phyloP scores from a whole-genome alignment of 139 green algal genomes.

The Desmodesmus armatus region DNA sequence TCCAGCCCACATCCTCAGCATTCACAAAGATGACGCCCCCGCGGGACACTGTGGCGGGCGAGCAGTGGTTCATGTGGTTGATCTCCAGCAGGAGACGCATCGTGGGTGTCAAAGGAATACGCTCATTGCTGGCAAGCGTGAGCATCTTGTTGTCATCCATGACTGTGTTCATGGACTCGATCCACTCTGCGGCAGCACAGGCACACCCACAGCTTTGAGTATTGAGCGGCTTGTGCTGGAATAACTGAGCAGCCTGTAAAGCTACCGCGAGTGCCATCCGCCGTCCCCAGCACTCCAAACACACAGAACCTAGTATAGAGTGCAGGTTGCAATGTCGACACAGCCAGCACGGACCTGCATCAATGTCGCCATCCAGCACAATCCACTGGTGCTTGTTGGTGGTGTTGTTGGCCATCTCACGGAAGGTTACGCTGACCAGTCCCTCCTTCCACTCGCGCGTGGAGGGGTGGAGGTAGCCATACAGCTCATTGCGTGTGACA shows the following conservation, averaged over 20 bases:
- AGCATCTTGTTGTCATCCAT: conserved; percentile 85
- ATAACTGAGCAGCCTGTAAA: too few species aligned
- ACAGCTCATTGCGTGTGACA: conserved; percentile 95
- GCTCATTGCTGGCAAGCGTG: conserved; percentile 93
- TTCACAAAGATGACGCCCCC: conserved; percentile 96
- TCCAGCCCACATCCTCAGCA: conserved; percentile 88
- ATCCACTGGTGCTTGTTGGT: conserved; percentile 95
- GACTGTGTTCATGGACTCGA: conserved; percentile 96
- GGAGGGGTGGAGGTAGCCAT: conserved; percentile 87
- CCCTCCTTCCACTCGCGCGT: conserved; percentile 96
- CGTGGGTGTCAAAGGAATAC: conserved; percentile 86
- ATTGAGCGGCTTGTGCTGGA: too few species aligned
- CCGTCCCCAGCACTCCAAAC: too few species aligned
- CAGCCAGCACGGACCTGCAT: conserved; percentile 65
- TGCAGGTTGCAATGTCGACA: neutral
- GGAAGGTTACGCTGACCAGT: conserved; percentile 89
- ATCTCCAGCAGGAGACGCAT: conserved; percentile 94
- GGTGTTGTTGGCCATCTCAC: conserved; percentile 88
- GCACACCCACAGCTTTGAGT: neutral
- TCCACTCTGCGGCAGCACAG: conserved; percentile 74
- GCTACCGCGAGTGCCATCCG: too few species aligned
- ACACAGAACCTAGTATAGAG: neutral
- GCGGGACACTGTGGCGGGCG: conserved; percentile 91
- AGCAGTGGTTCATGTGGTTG: conserved; percentile 90
- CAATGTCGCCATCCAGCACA: conserved; percentile 96